Conservation (phyloP, 2,329 filamentous ascomycete genomes). For the Aspergillus thermomutatus region DNA sequence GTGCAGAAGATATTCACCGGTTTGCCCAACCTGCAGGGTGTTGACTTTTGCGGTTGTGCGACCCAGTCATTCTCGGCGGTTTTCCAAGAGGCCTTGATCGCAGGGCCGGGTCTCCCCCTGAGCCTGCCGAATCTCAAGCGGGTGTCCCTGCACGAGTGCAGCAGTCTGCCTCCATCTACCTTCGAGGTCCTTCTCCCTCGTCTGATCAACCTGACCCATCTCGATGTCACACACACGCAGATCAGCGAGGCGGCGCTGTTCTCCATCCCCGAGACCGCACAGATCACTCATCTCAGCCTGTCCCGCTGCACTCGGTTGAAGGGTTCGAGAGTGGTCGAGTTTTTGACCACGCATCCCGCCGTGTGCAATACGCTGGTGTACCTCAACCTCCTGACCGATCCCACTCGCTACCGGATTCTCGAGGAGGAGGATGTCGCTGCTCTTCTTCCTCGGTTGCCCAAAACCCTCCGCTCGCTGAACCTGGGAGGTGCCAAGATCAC, state of each 20-base stretch:
- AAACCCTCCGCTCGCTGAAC: slow-evolving; percentile 68
- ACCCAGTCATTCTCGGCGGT: slow-evolving; percentile 64
- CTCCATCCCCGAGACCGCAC: slow-evolving; percentile 67
- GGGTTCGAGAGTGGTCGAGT: slow-evolving; percentile 64
- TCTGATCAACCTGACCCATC: slow-evolving; percentile 66
- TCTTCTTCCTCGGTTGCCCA: slow-evolving; percentile 64
- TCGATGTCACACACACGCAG: slow-evolving; percentile 75
- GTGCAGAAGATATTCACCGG: slow-evolving; percentile 68
- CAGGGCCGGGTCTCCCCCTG: slow-evolving; percentile 47
- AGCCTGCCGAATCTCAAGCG: slow-evolving; percentile 59
- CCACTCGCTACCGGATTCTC: slow-evolving; percentile 68
- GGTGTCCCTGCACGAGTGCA: slow-evolving; percentile 75
- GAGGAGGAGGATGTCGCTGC: slow-evolving; percentile 62
- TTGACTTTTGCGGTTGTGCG: slow-evolving; percentile 77
- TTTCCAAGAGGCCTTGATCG: slow-evolving; percentile 56
- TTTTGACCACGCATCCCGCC: slow-evolving; percentile 68
- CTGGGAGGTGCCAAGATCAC: slow-evolving; percentile 72
- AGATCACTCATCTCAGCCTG: slow-evolving; percentile 73
- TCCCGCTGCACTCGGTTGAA: slow-evolving; percentile 70
- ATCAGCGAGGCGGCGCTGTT: slow-evolving; percentile 69
- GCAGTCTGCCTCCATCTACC: slow-evolving; percentile 62
- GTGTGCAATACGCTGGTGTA: slow-evolving; percentile 63
- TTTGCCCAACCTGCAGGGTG: slow-evolving; percentile 60
- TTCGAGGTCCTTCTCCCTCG: slow-evolving; percentile 70
- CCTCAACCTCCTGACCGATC: slow-evolving; percentile 70